Base-by-base conservation (phyloP, 2,329 filamentous ascomycete genomes). In the Trichoderma harzianum region DNA sequence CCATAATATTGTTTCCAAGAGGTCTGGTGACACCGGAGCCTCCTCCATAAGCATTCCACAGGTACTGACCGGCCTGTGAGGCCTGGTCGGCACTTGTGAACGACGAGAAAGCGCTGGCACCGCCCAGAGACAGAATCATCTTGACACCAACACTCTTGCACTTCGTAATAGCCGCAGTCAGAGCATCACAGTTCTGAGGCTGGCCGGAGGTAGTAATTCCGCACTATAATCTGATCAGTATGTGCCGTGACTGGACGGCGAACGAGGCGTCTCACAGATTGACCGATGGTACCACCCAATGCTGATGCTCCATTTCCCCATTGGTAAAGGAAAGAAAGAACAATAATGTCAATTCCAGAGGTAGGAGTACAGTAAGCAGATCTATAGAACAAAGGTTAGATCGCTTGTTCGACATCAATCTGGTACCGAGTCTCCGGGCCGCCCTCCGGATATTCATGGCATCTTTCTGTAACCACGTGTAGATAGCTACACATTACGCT, bases 341-440 rank as follows among this genome's bases (percentile, higher is more conserved):
- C 82, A 16, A 85, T 76, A 30, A 84, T 79, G 71, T 84, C 81
- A 60, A 84, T 80, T 12, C 80, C 81, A 0, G 82, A 73, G 11
- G 77, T 76, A 0, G 78, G 72, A 11, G 75, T 80, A 72, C 82
- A 84, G 76, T 84, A 84, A 3, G 26, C 26, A 3, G 26, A 26
- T 5, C 26, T n/a, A n/a, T n/a, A n/a, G n/a, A n/a, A n/a, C n/a
- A n/a, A n/a, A n/a, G n/a, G n/a, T n/a, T n/a, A n/a, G n/a, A n/a
- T n/a, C n/a, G n/a, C n/a, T n/a, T n/a, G n/a, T n/a, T n/a, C n/a
- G n/a, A n/a, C n/a, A n/a, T n/a, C n/a, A n/a, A n/a, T n/a, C n/a
- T n/a, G n/a, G 28, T 10, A 10, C 30, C 30, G 30, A 32, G 30
- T 32, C 8, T 32, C 30, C 8, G 8, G 30, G 30, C 30, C 30